Base-by-base conservation (phyloP, 2,329 filamentous ascomycete genomes). In the Penicillium verrucosum region DNA sequence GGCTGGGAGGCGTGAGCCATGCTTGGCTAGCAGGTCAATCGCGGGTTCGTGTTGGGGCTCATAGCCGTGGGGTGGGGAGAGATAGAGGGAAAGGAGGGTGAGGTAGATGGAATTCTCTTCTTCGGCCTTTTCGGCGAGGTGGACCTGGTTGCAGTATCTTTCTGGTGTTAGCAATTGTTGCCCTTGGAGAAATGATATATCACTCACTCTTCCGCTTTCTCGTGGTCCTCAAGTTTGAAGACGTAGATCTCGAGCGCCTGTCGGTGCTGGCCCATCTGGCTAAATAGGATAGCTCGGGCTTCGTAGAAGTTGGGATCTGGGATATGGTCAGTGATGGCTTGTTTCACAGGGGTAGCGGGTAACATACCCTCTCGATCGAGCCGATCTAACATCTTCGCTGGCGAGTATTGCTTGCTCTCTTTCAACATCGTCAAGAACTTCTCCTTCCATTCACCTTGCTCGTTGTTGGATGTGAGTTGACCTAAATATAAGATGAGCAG, bases 241-340 rank as follows among this genome's bases (percentile, higher is more conserved):
- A 97, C 93, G 71, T 96, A 99, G 51, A 99, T 96, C 70, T 94
- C 89, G n/a, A 99, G 78, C 0, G 94, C 94, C 75, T 97, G 92
- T 70, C 91, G 92, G 76, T 99, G 92, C 66, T 93, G 89, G 7
- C 90, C 91, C 90, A 97, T 96, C 65, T 94, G 95, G 74, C 90
- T 92, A 38, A 97, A 84, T 21, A 97, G 87, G 43, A 97, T 88
- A 7, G 94, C 94, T 59, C 93, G 87, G 2, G 91, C 86, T 72
- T 97, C 93, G 73, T 89, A 96, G 68, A 97, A 97, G 3, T 85
- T 81, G 0, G 92, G 80, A 71, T 97, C 91, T 93, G 62, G 12
- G 29, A 21, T 47, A 16, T 42, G 23, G 23, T 61, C 16, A 59
- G 52, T 53, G 29, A 57, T 25, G 23, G 29, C 21, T 45, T n/a